Conservation (phyloP, 2,329 filamentous ascomycete genomes). For the Rachicladosporium sp. region DNA sequence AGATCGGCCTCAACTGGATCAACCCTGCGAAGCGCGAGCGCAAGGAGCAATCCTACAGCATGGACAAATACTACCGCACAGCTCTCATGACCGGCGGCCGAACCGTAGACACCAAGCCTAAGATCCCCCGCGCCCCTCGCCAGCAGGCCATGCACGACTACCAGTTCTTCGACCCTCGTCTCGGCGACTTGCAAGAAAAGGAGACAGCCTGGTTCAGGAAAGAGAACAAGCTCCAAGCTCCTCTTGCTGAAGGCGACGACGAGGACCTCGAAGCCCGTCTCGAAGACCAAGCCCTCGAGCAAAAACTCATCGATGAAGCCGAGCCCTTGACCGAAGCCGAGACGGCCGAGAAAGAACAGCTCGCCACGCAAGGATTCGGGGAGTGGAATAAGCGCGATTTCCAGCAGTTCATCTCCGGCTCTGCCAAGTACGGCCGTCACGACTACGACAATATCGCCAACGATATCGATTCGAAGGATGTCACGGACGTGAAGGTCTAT, state of each 20-base stretch:
- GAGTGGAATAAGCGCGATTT: conserved; percentile 97
- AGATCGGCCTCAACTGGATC: conserved; percentile 91
- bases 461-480: conserved; percentile 83
- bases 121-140: conserved; percentile 88
- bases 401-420: conserved; percentile 94
- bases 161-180: conserved; percentile 80
- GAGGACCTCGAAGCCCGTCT: conserved; percentile 77
- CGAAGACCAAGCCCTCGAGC: conserved; percentile 74
- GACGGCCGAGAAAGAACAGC: conserved; percentile 67
- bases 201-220: conserved; percentile 95
- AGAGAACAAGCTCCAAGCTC: conserved; percentile 90
- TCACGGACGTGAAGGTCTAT: conserved; percentile 77
- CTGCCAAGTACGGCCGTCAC: conserved; percentile 77
- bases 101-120: conserved; percentile 76
- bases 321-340: conserved; percentile 81
- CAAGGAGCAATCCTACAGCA: conserved; percentile 95
- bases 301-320: conserved; percentile 87
- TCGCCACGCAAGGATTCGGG: conserved; percentile 76
- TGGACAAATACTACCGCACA: conserved; percentile 96
- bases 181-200: conserved; percentile 84
- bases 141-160: conserved; percentile 90
- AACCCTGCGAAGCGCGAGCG: conserved; percentile 96
- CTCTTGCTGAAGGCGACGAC: conserved; percentile 75
- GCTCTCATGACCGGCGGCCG: conserved; percentile 71
- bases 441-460: conserved; percentile 76